Percentiles rank a stretch among this genome's conserved stretches.
phyloP scores from a whole-genome alignment of 169 alveolate species.

The Plasmodium yoelii region DNA sequence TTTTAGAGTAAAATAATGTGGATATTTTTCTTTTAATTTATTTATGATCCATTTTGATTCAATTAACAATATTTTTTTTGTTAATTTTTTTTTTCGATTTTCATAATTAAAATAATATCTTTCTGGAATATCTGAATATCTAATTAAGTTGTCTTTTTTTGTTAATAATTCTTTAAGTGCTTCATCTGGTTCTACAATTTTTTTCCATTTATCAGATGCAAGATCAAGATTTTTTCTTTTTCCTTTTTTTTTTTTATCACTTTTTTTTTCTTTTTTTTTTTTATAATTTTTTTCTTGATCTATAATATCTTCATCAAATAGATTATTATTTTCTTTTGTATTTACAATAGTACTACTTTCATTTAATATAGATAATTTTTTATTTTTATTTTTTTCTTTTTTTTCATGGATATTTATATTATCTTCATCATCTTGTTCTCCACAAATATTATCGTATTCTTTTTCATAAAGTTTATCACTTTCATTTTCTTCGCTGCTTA shows the following conservation, averaged over 20 bases:
- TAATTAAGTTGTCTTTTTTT: slow-evolving; percentile 78
- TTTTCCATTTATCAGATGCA: slow-evolving; percentile 23
- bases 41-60: slow-evolving; percentile 84
- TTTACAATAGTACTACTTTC: slow-evolving; percentile 3
- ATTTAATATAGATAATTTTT: slow-evolving; percentile 23
- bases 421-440: slow-evolving; percentile 17
- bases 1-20: slow-evolving; percentile 79
- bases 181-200: slow-evolving; percentile 84
- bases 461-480: slow-evolving; percentile 23
- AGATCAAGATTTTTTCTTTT: slow-evolving; percentile 12
- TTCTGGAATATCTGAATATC: slow-evolving; percentile 83
- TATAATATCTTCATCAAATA: slow-evolving; percentile 52
- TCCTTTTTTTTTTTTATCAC: slow-evolving; percentile 18
- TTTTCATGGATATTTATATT: slow-evolving; percentile 13
- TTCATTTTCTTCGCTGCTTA: slow-evolving; percentile 2
- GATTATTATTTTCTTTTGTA: neutral
- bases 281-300: neutral
- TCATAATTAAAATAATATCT: slow-evolving; percentile 72
- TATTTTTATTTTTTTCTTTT: slow-evolving; percentile 26
- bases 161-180: slow-evolving; percentile 80
- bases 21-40: slow-evolving; percentile 79
- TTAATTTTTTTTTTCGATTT: slow-evolving; percentile 61
- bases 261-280: slow-evolving; percentile 14
- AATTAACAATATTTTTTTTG: slow-evolving; percentile 75
- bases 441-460: slow-evolving; percentile 31